Evolutionary conservation across 805 yeast species (phyloP).

Genomic region (Jamesozyma rosinii): DNA sequence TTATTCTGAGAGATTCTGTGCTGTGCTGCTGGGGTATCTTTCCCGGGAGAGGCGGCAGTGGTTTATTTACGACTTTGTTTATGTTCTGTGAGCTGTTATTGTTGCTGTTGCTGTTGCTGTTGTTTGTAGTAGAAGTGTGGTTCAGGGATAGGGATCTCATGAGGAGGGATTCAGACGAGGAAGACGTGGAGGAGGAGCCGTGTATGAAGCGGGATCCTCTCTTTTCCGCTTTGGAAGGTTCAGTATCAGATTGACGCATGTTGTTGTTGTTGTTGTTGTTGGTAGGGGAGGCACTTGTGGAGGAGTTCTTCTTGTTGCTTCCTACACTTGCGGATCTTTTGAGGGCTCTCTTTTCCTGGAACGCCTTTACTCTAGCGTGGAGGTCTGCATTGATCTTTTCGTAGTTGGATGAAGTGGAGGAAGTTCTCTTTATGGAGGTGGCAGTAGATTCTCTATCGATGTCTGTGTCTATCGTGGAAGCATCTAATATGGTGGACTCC

Average conservation of each 20-base stretch:
- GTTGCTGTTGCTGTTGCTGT: neutral
- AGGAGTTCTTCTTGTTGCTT: constrained; percentile 7
- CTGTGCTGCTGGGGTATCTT: too few species aligned
- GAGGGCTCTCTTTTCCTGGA: constrained; percentile 69
- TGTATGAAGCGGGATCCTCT: neutral
- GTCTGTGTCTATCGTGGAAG: too few species aligned
- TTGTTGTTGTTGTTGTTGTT: neutral
- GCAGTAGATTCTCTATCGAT: too few species aligned
- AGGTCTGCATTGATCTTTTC: constrained; percentile 55
- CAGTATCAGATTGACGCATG: too few species aligned
- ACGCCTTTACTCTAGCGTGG: constrained; percentile 79
- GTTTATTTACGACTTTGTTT: constrained; percentile 31
- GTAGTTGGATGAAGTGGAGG: constrained; percentile 24
- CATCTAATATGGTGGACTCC: too few species aligned
- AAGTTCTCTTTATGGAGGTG: constrained; percentile 7
- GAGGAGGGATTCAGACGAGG: neutral
- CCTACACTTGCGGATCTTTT: constrained; percentile 31
- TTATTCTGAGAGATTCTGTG: too few species aligned
- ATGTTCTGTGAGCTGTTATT: too few species aligned
- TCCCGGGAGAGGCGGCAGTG: constrained; percentile 36
- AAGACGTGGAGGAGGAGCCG: constrained; percentile 1
- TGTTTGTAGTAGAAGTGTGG: neutral
- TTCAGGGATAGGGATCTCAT: neutral
- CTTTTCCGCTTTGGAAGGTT: too few species aligned
- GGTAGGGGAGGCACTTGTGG: neutral